Evolutionary conservation across 2,329 filamentous ascomycete genomes (phyloP), one percentile per base, ranked within the genome.

Genomic region (Claviceps maximensis): DNA sequence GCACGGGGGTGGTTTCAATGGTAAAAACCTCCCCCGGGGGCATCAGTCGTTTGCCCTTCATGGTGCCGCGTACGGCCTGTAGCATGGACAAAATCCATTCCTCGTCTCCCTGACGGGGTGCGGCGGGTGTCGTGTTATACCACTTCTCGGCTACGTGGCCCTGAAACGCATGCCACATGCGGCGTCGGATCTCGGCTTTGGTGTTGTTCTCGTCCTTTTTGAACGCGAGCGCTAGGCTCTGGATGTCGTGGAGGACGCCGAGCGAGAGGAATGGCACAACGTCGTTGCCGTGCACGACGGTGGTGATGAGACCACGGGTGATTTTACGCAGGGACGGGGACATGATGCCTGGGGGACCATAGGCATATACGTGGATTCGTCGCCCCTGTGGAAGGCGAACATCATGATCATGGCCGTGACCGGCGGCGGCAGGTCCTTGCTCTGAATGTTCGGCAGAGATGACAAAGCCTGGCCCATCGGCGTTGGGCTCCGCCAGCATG

Each of bases 351-450:
- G 86, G 85, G 1, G 86, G 82, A 0, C 86, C 86, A 63, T 89
- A 90, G 7, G 86, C 83, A 63, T 87, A 90, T 13, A 89, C 86
- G 59, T 90, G 86, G 21, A 89, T 84, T 3, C 84, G 82, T 0
- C 86, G 77, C 17, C 82, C 80, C 0, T 82, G 60, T 0, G 86
- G 86, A 0, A 89, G 73, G 19, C 72, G 75, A 33, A 80, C 66
- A 19, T 70, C 67, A 6, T 44, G 41, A 2, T 25, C 4, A 6
- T 12, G 21, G 7, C 25, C 21, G 9, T 25, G 50, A 29, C 58
- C 59, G 1, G 61, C 59, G 3, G 61, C 59, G 3, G 65, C 55
- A 6, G 66, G 60, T 3, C 62, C 58, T 25, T 68, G 59, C 7
- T 69, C 69, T 2, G 65, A 68, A 33, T 74, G 71, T 38, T 72